These are phyloP conservation scores for Jacaranda mimosifolia DNA, from an alignment of 257 asterid genomes.

Conservation along the genomic window DNA sequence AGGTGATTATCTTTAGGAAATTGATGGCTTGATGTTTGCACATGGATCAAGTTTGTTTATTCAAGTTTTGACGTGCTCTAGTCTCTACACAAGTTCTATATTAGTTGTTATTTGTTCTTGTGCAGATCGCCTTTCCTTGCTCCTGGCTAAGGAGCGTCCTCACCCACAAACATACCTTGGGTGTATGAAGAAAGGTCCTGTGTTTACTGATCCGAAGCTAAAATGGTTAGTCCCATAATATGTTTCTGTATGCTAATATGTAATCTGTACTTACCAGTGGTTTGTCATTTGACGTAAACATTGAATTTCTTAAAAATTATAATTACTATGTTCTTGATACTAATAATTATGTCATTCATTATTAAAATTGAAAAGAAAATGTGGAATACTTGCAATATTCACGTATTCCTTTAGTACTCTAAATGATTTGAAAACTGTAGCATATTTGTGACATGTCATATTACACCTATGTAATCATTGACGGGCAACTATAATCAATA, in stretches of 20 bases:
- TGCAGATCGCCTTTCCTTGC: slow-evolving; percentile 92
- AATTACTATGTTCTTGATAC: neutral
- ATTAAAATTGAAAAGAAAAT: neutral
- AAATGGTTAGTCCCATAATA: slow-evolving; percentile 77
- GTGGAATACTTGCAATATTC: neutral
- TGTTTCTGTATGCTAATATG: slow-evolving; percentile 24
- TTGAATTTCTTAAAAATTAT: slow-evolving; percentile 13
- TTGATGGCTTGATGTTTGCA: slow-evolving; percentile 2
- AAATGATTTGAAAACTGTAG: slow-evolving; percentile 1
- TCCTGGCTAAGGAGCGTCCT: slow-evolving; percentile 92
- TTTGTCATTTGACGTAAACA: slow-evolving; percentile 22
- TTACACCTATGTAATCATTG: too few relatives aligned
- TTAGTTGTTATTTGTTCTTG: slow-evolving; percentile 37
- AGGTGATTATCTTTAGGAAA: slow-evolving; percentile 55
- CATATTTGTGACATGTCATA: too few relatives aligned
- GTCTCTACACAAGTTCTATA: slow-evolving; percentile 14
- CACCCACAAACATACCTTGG: slow-evolving; percentile 97
- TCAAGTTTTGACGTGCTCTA: slow-evolving; percentile 20
- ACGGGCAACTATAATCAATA: too few relatives aligned
- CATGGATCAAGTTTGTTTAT: slow-evolving; percentile 7
- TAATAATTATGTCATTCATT: neutral
- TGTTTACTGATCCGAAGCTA: slow-evolving; percentile 89
- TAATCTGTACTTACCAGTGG: slow-evolving; percentile 19
- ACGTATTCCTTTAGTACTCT: neutral
- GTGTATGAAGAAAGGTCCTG: slow-evolving; percentile 98